phyloP scores from a whole-genome alignment of 192 early-diverging fungal species.

The Diversispora epigaea region DNA sequence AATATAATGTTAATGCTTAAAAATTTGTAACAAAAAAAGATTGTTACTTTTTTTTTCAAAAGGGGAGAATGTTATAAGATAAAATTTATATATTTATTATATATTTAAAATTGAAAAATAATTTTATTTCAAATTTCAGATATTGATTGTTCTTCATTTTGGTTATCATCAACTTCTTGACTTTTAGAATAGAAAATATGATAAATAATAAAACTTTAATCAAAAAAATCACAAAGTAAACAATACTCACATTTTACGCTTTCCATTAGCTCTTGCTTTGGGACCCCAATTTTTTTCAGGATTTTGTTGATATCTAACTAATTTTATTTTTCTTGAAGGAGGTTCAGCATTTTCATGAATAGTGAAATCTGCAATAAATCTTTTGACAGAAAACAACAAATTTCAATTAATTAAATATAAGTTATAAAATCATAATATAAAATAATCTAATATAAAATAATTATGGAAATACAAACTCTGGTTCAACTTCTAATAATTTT shows the following conservation, averaged over 20 bases:
- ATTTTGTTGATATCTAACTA: slow-evolving; percentile 94
- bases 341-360: slow-evolving; percentile 71
- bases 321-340: slow-evolving; percentile 71
- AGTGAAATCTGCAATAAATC: slow-evolving; percentile 71
- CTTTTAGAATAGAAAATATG: neutral
- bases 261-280: slow-evolving; percentile 70
- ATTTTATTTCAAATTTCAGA: too few relatives aligned
- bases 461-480: slow-evolving; percentile 31
- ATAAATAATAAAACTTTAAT: neutral
- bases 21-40: too few relatives aligned
- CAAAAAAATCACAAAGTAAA: neutral
- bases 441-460: neutral
- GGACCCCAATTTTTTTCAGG: slow-evolving; percentile 98
- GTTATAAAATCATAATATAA: neutral
- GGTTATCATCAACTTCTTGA: neutral
- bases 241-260: slow-evolving; percentile 43
- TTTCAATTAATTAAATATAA: too few relatives aligned
- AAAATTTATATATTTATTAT: too few relatives aligned
- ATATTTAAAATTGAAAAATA: too few relatives aligned
- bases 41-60: too few relatives aligned
- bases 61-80: too few relatives aligned
- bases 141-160: neutral
- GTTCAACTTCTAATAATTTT: slow-evolving; percentile 59
- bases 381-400: slow-evolving; percentile 20
- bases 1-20: too few relatives aligned